Conservation (phyloP, 1,284 basidiomycete genomes). For the Phylloporus sp. region DNA sequence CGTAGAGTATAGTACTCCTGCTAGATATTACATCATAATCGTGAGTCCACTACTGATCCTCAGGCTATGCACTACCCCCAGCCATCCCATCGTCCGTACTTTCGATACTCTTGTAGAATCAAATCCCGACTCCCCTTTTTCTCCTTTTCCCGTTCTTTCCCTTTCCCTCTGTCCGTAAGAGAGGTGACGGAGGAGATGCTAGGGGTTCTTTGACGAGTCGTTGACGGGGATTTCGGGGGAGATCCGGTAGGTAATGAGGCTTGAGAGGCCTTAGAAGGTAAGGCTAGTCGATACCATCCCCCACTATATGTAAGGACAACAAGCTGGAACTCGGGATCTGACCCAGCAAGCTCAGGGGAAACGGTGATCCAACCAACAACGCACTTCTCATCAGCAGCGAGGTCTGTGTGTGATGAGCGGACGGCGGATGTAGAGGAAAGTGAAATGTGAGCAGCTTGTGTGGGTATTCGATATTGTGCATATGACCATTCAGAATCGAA, state of each 20-base stretch:
- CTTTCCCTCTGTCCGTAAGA: constrained; percentile 62
- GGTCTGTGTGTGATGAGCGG: constrained; percentile 61
- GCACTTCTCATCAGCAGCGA: constrained; percentile 82
- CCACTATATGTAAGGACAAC: constrained; percentile 87
- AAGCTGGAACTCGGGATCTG: constrained; percentile 68
- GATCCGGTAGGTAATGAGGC: constrained; percentile 36
- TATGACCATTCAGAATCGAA: constrained; percentile 94
- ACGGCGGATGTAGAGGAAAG: constrained; percentile 62
- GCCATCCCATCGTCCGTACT: constrained; percentile 85
- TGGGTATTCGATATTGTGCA: constrained; percentile 89
- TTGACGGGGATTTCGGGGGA: constrained; percentile 45
- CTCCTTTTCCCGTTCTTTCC: constrained; percentile 58
- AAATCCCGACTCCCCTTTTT: constrained; percentile 67
- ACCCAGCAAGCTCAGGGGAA: constrained; percentile 40
- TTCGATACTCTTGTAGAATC: constrained; percentile 72
- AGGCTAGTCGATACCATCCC: constrained; percentile 89
- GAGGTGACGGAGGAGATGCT: constrained; percentile 56
- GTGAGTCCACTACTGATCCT: too few species aligned
- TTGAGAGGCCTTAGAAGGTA: constrained; percentile 54
- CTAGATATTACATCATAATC: too few species aligned
- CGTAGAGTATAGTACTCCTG: too few species aligned
- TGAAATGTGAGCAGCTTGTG: constrained; percentile 79
- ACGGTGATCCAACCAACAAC: constrained; percentile 83
- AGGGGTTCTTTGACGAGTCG: constrained; percentile 49
- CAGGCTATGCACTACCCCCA: constrained; percentile 66